Conservation (phyloP, 257 asterid genomes). For the Galeopsis tetrahit region DNA sequence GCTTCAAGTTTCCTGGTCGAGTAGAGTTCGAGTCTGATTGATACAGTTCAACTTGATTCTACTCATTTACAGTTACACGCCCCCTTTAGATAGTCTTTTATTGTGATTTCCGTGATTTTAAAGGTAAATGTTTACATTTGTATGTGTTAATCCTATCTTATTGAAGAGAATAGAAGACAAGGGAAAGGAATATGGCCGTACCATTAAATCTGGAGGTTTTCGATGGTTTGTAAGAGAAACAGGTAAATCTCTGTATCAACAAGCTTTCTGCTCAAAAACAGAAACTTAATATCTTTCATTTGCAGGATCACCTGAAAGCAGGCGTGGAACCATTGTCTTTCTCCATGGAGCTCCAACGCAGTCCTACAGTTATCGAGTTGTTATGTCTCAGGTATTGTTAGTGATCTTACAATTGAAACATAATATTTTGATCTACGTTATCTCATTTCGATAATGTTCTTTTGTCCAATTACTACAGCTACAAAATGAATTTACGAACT, state of each 20-base stretch:
- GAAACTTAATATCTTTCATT: slow-evolving; percentile 27
- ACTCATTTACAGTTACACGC: neutral
- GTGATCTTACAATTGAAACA: slow-evolving; percentile 28
- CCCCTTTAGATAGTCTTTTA: neutral
- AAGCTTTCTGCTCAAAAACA: slow-evolving; percentile 12
- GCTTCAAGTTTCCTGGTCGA: neutral
- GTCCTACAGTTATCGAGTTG: slow-evolving; percentile 91
- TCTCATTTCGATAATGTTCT: neutral
- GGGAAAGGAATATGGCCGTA: slow-evolving; percentile 82
- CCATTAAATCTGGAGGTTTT: slow-evolving; percentile 76
- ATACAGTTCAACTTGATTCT: neutral
- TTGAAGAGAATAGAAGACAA: slow-evolving; percentile 81
- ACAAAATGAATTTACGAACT: neutral
- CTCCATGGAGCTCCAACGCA: slow-evolving; percentile 99
- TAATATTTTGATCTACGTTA: neutral
- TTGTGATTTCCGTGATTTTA: slow-evolving; percentile 24
- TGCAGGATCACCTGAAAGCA: slow-evolving; percentile 76
- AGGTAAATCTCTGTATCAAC: slow-evolving; percentile 45
- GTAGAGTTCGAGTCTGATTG: neutral
- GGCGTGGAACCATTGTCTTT: slow-evolving; percentile 82
- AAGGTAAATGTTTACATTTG: slow-evolving; percentile 27
- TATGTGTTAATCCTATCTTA: slow-evolving; percentile 22
- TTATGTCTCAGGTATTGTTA: slow-evolving; percentile 84
- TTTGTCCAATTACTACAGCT: slow-evolving; percentile 3
- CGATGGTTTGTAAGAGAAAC: slow-evolving; percentile 99